Conservation (phyloP, 371 early-diverging fungal genomes). For the Apophysomyces variabilis region DNA sequence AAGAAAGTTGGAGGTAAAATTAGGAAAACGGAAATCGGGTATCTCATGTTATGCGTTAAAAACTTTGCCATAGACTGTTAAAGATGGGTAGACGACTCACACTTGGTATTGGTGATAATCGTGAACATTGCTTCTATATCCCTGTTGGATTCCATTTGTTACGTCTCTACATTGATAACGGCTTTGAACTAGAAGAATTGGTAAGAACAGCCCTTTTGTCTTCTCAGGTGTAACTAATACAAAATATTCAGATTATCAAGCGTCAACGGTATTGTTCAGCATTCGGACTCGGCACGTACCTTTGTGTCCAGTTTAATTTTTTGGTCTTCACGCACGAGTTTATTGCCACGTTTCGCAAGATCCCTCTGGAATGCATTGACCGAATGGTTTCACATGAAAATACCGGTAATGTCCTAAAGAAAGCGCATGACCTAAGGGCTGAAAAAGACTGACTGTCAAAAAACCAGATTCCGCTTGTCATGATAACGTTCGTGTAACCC, state of each 20-base stretch:
- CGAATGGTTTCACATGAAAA: constrained; percentile 54
- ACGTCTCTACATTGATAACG: constrained; percentile 78
- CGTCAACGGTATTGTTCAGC: constrained; percentile 90
- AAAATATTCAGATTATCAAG: constrained; percentile 68
- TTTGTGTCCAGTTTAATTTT: constrained; percentile 89
- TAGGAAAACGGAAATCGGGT: background rate
- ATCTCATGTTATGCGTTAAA: background rate
- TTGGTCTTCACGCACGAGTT: constrained; percentile 94
- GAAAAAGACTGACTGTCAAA: background rate
- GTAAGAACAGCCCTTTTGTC: constrained; percentile 30
- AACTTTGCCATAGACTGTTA: constrained; percentile 54
- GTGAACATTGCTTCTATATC: constrained; percentile 86
- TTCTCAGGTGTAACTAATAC: background rate
- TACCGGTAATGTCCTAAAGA: constrained; percentile 17
- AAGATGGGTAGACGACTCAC: constrained; percentile 77
- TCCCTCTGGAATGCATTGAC: constrained; percentile 59
- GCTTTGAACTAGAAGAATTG: constrained; percentile 89
- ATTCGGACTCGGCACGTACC: constrained; percentile 87
- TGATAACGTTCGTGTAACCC: constrained; percentile 32
- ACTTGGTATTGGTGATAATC: constrained; percentile 92
- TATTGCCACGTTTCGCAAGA: constrained; percentile 82
- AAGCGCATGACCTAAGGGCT: background rate
- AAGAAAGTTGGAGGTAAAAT: constrained; percentile 70
- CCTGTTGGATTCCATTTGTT: constrained; percentile 86
- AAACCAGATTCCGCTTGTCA: constrained; percentile 5